phyloP scores from a whole-genome alignment of 805 yeast genomes.

The Teunomyces lycoperdinae region DNA sequence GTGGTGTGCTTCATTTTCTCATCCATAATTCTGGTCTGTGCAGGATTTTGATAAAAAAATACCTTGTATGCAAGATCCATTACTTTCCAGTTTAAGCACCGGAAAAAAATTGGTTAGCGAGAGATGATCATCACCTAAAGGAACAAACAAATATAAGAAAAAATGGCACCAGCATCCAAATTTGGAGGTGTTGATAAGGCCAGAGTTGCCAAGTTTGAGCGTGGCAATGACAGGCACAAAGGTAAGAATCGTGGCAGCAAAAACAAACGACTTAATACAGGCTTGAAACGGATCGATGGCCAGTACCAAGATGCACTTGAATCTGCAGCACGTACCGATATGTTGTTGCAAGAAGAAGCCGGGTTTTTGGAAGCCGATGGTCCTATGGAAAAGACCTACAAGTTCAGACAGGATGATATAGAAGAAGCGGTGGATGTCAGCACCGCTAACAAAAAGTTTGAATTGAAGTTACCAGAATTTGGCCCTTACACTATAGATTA shows the following conservation, averaged over 20 bases:
- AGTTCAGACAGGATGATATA: conserved; percentile 79
- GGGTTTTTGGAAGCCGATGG: conserved; percentile 92
- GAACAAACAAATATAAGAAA: background rate
- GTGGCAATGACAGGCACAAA: conserved; percentile 4
- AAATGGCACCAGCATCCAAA: conserved; percentile 1
- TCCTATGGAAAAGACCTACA: conserved; percentile 85
- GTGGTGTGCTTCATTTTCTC: no score
- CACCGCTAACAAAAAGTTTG: conserved; percentile 73
- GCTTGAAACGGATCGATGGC: conserved; percentile 63
- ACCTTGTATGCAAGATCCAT: background rate
- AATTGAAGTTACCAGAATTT: conserved; percentile 66
- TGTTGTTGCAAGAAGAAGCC: conserved; percentile 75
- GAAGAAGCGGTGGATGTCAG: conserved; percentile 69
- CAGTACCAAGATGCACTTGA: conserved; percentile 76
- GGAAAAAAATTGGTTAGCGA: background rate
- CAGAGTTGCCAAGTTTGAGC: conserved; percentile 8
- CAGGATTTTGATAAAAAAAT: background rate
- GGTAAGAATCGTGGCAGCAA: conserved; percentile 22
- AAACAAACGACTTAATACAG: conserved; percentile 62
- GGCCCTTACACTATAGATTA: conserved; percentile 88
- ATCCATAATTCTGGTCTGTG: no score
- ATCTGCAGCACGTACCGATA: conserved; percentile 83
- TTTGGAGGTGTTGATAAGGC: conserved; percentile 3
- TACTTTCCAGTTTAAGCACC: background rate
- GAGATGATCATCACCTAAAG: conserved; percentile 1